phyloP scores from a whole-genome alignment of 1,284 basidiomycete genomes.

The Apiotrichum akiyoshidainum region DNA sequence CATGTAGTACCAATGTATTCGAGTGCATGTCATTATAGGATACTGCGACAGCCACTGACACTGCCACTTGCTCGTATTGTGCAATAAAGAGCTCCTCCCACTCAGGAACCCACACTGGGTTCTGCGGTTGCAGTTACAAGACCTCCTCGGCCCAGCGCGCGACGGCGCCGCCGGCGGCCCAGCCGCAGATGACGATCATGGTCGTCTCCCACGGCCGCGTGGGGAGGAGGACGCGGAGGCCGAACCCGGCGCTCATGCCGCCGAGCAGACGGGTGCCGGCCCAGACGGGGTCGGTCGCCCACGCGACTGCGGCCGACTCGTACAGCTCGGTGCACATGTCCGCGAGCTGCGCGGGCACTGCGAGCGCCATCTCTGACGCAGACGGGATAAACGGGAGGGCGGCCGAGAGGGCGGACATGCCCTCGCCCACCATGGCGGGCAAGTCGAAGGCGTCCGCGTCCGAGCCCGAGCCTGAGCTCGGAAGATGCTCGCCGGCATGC shows the following conservation, averaged over 20 bases:
- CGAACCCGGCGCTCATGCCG: slow-evolving; percentile 75
- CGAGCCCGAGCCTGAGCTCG: neutral
- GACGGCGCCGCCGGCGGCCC: slow-evolving; percentile 59
- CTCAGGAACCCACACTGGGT: too few relatives aligned
- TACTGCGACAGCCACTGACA: too few relatives aligned
- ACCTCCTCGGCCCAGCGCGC: neutral
- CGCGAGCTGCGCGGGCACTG: neutral
- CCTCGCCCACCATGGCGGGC: too few relatives aligned
- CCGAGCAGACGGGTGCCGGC: slow-evolving; percentile 76
- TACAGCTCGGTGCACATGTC: neutral
- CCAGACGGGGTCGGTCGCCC: slow-evolving; percentile 71
- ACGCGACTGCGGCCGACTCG: slow-evolving; percentile 11
- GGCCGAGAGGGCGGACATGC: slow-evolving; percentile 8
- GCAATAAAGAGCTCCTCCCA: too few relatives aligned
- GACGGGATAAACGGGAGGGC: too few relatives aligned
- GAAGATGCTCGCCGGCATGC: neutral
- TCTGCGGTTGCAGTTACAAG: too few relatives aligned
- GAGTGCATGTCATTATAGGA: too few relatives aligned
- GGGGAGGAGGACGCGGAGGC: slow-evolving; percentile 54
- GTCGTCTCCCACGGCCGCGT: slow-evolving; percentile 68
- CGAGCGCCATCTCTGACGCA: neutral
- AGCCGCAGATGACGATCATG: slow-evolving; percentile 69
- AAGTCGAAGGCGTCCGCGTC: too few relatives aligned
- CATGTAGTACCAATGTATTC: neutral
- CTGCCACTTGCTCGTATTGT: too few relatives aligned